These are phyloP conservation scores for Astrocystis sublimbata DNA, from an alignment of 495 filamentous ascomycete genomes.

Conservation along the genomic window DNA sequence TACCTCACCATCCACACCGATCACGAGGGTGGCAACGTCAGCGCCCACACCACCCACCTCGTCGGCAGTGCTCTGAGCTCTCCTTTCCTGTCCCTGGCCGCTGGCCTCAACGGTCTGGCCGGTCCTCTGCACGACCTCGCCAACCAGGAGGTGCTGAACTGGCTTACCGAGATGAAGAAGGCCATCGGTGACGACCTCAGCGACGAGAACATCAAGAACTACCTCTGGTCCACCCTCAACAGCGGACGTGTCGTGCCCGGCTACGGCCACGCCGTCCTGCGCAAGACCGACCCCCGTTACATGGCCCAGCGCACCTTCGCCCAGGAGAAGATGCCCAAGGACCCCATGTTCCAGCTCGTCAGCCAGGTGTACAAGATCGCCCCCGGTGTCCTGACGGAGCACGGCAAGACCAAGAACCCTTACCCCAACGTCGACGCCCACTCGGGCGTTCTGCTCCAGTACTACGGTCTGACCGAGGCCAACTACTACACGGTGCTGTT, in stretches of 20 bases:
- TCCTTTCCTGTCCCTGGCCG: slow-evolving; percentile 91
- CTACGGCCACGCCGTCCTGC: slow-evolving; percentile 97
- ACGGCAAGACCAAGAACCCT: slow-evolving; percentile 97
- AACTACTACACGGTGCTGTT: slow-evolving; percentile 99
- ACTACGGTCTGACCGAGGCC: slow-evolving; percentile 97
- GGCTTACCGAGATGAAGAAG: slow-evolving; percentile 99
- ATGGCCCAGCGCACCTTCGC: slow-evolving; percentile 96
- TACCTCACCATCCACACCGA: slow-evolving; percentile 99
- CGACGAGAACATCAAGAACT: slow-evolving; percentile 93
- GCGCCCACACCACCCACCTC: slow-evolving; percentile 96
- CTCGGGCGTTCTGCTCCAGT: slow-evolving; percentile 97
- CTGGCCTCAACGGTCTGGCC: slow-evolving; percentile 95
- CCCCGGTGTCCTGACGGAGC: slow-evolving; percentile 94
- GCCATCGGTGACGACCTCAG: slow-evolving; percentile 88
- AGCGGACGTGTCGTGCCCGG: slow-evolving; percentile 92
- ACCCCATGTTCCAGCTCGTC: slow-evolving; percentile 99
- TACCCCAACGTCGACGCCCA: slow-evolving; percentile 59
- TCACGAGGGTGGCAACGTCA: slow-evolving; percentile 98
- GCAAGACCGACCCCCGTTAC: slow-evolving; percentile 99
- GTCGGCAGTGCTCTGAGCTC: slow-evolving; percentile 97
- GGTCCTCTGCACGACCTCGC: slow-evolving; percentile 98
- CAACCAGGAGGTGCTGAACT: slow-evolving; percentile 98
- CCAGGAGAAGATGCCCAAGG: slow-evolving; percentile 81
- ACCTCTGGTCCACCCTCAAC: slow-evolving; percentile 97
- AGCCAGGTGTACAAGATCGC: slow-evolving; percentile 99